phyloP scores from a whole-genome alignment of 441 rosid genomes.

The Lepidium campestre region DNA sequence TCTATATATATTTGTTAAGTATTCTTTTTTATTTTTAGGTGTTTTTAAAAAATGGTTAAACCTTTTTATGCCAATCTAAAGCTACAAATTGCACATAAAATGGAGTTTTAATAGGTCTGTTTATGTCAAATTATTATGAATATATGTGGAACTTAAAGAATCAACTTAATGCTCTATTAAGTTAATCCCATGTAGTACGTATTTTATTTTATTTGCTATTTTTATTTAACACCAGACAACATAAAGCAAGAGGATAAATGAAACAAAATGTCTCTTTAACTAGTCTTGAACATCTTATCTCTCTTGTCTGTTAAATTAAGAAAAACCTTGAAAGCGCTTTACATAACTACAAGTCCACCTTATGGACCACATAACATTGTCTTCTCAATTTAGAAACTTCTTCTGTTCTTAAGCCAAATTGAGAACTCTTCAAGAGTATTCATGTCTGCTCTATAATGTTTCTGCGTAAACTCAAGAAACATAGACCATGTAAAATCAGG shows the following conservation, averaged over 20 bases:
- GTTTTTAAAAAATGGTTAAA: neutral
- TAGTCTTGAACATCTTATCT: neutral
- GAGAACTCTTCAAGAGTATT: conserved; percentile 47
- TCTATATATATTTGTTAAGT: too few species aligned
- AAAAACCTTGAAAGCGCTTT: conserved; percentile 7
- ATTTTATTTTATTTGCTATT: neutral
- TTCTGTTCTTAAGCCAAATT: conserved; percentile 35
- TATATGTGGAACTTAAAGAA: too few species aligned
- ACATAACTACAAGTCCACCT: conserved; percentile 9
- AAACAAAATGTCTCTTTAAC: neutral
- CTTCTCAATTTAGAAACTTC: conserved; percentile 10
- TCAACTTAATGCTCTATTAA: too few species aligned
- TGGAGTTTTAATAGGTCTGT: neutral
- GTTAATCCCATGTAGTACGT: neutral
- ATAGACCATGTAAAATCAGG: conserved; percentile 57
- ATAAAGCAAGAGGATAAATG: neutral
- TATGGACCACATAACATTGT: conserved; percentile 9
- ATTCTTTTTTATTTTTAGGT: neutral
- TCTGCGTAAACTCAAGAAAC: conserved; percentile 47
- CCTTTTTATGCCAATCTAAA: neutral
- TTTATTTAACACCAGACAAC: neutral
- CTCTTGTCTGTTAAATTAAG: neutral
- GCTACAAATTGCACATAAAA: neutral
- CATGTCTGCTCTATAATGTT: conserved; percentile 48
- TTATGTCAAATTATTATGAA: too few species aligned